A percentile compares a stretch with the other conserved stretches of the same genome.
phyloP scores from a whole-genome alignment of 495 filamentous ascomycete genomes.

The Tuber microsphaerosporum region DNA sequence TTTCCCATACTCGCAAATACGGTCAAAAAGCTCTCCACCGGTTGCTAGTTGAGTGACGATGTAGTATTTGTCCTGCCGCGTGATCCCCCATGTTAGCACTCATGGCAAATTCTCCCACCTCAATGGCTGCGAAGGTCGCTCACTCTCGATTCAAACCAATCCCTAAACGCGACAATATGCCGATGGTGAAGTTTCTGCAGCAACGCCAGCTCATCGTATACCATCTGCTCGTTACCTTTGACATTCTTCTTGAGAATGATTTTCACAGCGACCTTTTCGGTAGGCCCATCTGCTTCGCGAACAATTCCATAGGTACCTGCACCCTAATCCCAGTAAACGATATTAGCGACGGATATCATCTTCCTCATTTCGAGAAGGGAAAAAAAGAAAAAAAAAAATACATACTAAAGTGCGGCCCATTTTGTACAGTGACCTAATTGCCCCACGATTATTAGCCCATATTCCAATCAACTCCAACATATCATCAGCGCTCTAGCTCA shows the following conservation, averaged over 20 bases:
- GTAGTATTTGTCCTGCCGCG: conserved; percentile 90
- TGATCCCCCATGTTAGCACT: conserved; percentile 12
- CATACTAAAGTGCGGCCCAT: conserved; percentile 74
- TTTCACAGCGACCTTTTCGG: conserved; percentile 90
- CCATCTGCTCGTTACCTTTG: conserved; percentile 95
- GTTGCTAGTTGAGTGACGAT: conserved; percentile 97
- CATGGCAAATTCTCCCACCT: not conserved
- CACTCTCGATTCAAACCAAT: conserved; percentile 97
- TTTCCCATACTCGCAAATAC: conserved; percentile 95
- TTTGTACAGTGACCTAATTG: conserved; percentile 66
- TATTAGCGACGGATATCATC: conserved; percentile 8
- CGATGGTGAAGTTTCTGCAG: conserved; percentile 83
- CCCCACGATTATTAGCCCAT: conserved; percentile 18
- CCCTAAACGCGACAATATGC: conserved; percentile 94
- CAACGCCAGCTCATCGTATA: conserved; percentile 92
- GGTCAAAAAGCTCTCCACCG: conserved; percentile 93
- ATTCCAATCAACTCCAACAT: not conserved
- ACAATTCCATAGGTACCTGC: conserved; percentile 99
- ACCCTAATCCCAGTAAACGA: conserved; percentile 45
- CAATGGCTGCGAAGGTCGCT: conserved; percentile 22
- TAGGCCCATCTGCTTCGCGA: conserved; percentile 76
- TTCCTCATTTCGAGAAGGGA: no score
- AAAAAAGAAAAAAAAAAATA: conserved; percentile 5
- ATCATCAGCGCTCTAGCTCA: conserved; percentile 2
- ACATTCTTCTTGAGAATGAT: conserved; percentile 99